Percentiles rank a stretch among this genome's conserved stretches.
Evolutionary conservation across 495 filamentous ascomycete species (phyloP).

Genomic region (Penicillium parvum): DNA sequence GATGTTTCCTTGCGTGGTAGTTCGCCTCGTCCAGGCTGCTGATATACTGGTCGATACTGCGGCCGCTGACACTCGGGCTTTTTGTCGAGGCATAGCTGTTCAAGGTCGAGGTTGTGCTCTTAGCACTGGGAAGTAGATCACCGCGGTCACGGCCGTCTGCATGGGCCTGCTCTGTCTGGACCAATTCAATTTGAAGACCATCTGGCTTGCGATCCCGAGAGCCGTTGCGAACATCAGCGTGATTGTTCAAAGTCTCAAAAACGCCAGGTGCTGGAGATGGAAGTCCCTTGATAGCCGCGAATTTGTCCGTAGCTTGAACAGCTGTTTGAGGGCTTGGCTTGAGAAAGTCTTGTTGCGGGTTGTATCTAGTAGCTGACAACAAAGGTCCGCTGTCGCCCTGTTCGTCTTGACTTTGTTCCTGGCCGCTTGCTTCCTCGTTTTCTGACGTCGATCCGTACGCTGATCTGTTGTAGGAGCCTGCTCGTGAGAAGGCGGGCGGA

Average conservation of each 20-base stretch:
- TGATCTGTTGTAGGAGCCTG: constrained; percentile 36
- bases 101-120: constrained; percentile 45
- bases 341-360: constrained; percentile 35
- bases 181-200: constrained; percentile 70
- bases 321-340: constrained; percentile 51
- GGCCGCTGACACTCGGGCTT: constrained; percentile 53
- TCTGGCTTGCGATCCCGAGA: constrained; percentile 79
- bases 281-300: constrained; percentile 46
- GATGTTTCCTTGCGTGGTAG: constrained; percentile 53
- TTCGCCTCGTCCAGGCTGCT: constrained; percentile 77
- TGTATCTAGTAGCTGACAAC: constrained; percentile 50
- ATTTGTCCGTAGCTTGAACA: constrained; percentile 43
- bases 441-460: constrained; percentile 47
- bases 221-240: constrained; percentile 58
- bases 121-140: constrained; percentile 34
- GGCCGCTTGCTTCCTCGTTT: constrained; percentile 36
- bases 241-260: constrained; percentile 54
- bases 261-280: constrained; percentile 55
- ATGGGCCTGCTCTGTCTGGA: constrained; percentile 46
- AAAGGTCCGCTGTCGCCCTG: constrained; percentile 30
- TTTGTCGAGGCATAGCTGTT: constrained; percentile 46
- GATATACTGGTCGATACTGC: constrained; percentile 80
- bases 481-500: constrained; percentile 41
- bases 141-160: constrained; percentile 17
- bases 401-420: constrained; percentile 30